A percentile compares a stretch with the other conserved stretches of the same genome.
These are phyloP conservation scores for Microcos paniculata DNA, from an alignment of 345 rosid genomes.

Conservation along the genomic window DNA sequence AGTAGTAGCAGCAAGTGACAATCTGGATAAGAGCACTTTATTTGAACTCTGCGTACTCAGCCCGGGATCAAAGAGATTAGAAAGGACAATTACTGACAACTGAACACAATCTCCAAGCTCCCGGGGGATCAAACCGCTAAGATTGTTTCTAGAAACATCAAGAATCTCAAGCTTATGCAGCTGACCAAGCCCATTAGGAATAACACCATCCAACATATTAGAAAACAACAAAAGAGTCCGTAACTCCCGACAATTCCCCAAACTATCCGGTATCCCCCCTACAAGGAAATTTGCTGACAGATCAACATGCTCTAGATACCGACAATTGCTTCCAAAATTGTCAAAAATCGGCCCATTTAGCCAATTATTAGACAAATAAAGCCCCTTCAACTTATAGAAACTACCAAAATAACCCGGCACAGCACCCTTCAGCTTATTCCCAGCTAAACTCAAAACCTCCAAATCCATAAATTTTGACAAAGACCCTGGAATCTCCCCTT, in stretches of 20 bases:
- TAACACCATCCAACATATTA: slow-evolving; percentile 31
- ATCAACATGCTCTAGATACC: slow-evolving; percentile 34
- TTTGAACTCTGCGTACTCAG: not conserved
- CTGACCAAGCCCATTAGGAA: slow-evolving; percentile 34
- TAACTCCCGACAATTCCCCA: slow-evolving; percentile 31
- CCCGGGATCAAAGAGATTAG: slow-evolving; percentile 13
- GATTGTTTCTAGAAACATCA: slow-evolving; percentile 39
- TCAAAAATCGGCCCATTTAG: slow-evolving; percentile 29
- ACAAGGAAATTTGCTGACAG: slow-evolving; percentile 29
- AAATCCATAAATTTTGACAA: slow-evolving; percentile 11
- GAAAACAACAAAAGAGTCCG: slow-evolving; percentile 31
- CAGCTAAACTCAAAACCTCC: slow-evolving; percentile 34
- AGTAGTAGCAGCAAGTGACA: not conserved
- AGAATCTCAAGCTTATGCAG: slow-evolving; percentile 32
- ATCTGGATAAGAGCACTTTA: not conserved
- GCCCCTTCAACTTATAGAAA: slow-evolving; percentile 20
- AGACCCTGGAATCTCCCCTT: slow-evolving; percentile 27
- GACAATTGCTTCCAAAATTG: slow-evolving; percentile 25
- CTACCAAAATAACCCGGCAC: slow-evolving; percentile 27
- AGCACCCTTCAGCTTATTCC: slow-evolving; percentile 30
- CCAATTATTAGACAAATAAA: slow-evolving; percentile 31
- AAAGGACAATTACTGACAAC: slow-evolving; percentile 37
- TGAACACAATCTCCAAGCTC: slow-evolving; percentile 35
- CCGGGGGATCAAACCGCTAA: slow-evolving; percentile 29
- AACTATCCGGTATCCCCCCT: slow-evolving; percentile 29